Evolutionary conservation across 2,329 filamentous ascomycete species (phyloP).

Genomic region (Sclerotinia glacialis): DNA sequence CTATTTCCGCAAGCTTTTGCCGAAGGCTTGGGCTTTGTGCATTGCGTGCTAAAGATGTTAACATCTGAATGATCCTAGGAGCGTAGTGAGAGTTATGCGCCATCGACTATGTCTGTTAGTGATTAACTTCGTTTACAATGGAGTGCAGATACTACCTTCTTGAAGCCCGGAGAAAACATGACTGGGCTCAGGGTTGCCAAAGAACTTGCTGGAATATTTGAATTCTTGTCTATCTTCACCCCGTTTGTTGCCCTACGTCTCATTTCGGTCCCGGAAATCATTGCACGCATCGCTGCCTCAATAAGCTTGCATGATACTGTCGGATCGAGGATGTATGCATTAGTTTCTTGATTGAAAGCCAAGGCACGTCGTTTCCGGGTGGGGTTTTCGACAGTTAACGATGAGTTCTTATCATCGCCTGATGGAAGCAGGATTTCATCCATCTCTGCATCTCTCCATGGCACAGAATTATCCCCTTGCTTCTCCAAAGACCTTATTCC

Average conservation of each 20-base stretch:
- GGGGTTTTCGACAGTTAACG: background rate
- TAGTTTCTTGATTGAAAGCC: background rate
- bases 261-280: constrained; percentile 24
- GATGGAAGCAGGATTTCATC: background rate
- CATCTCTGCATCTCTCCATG: background rate
- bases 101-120: constrained; percentile 17
- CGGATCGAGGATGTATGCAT: background rate
- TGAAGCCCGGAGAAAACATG: constrained; percentile 36
- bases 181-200: constrained; percentile 21
- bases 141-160: constrained; percentile 27
- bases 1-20: constrained; percentile 12
- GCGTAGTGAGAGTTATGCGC: constrained; percentile 21
- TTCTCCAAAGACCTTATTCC: background rate
- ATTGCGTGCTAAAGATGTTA: constrained; percentile 20
- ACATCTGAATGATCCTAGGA: constrained; percentile 16
- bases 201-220: constrained; percentile 20
- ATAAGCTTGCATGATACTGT: constrained; percentile 21
- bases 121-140: background rate
- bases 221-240: constrained; percentile 25
- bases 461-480: too few species aligned
- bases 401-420: background rate
- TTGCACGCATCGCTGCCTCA: constrained; percentile 22
- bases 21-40: constrained; percentile 18
- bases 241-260: constrained; percentile 7
- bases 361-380: background rate